Evolutionary conservation across 2,329 filamentous ascomycete genomes (phyloP).

Genomic region (Aureobasidium sp.): DNA sequence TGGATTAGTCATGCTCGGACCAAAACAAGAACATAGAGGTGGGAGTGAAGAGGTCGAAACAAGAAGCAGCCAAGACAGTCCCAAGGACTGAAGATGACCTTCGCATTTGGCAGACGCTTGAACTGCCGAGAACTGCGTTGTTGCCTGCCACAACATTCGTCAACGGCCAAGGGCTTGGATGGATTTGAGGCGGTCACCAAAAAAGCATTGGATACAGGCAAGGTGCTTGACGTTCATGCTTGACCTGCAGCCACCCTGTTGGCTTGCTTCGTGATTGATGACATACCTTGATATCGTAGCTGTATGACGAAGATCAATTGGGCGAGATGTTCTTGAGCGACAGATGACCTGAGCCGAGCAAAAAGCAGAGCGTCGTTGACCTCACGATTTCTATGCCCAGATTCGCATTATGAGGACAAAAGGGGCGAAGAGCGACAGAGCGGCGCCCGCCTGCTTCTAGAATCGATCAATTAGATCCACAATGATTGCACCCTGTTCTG

Average conservation of each 20-base stretch:
- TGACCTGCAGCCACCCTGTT: constrained; percentile 3
- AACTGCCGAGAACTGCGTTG: not conserved
- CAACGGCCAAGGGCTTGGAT: not conserved
- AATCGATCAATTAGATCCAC: constrained; percentile 5
- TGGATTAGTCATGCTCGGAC: not conserved
- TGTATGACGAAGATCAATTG: not conserved
- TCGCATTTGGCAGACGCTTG: not conserved
- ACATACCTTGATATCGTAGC: not conserved
- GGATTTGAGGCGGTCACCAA: not conserved
- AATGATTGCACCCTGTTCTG: not conserved
- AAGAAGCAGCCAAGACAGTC: not conserved
- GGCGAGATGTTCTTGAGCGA: not conserved
- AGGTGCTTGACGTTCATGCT: not conserved
- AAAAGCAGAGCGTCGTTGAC: constrained; percentile 6
- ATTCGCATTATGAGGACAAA: not conserved
- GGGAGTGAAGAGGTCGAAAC: not conserved
- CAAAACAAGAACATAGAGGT: not conserved
- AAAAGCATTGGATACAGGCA: not conserved
- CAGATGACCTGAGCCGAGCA: constrained; percentile 2
- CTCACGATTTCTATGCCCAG: not conserved
- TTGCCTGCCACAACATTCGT: not conserved
- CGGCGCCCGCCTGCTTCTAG: constrained; percentile 8
- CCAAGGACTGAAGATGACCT: not conserved
- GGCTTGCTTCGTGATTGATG: constrained; percentile 4
- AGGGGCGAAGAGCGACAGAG: constrained; percentile 6